These are phyloP conservation scores for Scytalidium sp. DNA, from an alignment of 2,329 filamentous ascomycete genomes.

Conservation along the genomic window DNA sequence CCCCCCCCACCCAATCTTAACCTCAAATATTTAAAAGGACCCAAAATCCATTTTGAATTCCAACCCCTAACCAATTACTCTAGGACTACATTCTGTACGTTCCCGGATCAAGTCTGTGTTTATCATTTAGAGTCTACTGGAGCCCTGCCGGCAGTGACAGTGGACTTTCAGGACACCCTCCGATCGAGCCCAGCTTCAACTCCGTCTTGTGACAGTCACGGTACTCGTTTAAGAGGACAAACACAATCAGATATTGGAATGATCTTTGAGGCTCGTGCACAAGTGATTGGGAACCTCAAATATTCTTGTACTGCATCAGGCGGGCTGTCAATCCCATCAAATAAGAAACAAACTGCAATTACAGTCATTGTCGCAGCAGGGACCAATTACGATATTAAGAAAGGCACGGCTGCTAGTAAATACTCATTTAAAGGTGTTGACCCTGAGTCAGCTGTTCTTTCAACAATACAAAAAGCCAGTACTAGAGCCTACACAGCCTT, in stretches of 20 bases:
- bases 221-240: not conserved
- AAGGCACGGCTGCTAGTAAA: conserved; percentile 38
- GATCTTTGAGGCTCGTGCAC: conserved; percentile 2
- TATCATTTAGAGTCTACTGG: not conserved
- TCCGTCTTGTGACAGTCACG: not conserved
- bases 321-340: not conserved
- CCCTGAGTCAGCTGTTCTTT: not conserved
- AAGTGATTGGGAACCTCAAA: not conserved
- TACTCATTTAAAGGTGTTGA: conserved; percentile 49
- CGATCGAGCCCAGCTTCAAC: not conserved
- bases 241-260: conserved; percentile 1
- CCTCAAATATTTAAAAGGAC: too few relatives aligned
- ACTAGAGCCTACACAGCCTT: conserved; percentile 29
- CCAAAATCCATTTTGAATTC: not conserved
- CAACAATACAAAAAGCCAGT: conserved; percentile 17
- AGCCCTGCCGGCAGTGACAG: not conserved
- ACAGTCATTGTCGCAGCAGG: conserved; percentile 9
- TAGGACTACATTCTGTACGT: not conserved
- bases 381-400: conserved; percentile 48
- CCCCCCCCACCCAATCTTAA: not conserved
- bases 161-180: not conserved
- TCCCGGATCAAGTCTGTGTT: not conserved
- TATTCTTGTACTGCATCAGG: not conserved
- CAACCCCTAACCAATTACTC: not conserved
- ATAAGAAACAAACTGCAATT: not conserved